Evolutionary conservation across 805 yeast species (phyloP).

Genomic region (Cyberlindnera meyerae): DNA sequence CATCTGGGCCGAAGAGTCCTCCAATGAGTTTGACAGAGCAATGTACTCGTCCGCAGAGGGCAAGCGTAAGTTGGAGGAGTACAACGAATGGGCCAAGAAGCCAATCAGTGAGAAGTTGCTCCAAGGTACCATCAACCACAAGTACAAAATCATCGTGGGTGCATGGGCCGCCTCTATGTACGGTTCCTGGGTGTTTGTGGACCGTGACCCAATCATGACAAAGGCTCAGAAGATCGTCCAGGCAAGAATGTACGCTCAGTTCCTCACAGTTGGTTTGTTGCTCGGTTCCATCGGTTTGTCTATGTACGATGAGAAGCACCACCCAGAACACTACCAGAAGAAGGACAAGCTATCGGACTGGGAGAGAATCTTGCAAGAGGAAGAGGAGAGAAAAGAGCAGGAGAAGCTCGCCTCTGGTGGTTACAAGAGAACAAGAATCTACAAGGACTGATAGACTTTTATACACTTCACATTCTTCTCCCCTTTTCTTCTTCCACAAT

Average conservation of each 20-base stretch:
- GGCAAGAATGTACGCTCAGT: constrained; percentile 90
- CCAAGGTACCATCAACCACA: constrained; percentile 46
- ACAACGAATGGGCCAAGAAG: constrained; percentile 46
- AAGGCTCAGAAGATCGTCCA: constrained; percentile 77
- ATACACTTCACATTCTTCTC: neutral
- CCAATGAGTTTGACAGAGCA: constrained; percentile 57
- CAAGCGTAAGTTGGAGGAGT: constrained; percentile 39
- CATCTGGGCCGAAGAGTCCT: constrained; percentile 67
- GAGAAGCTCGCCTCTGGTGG: constrained; percentile 16
- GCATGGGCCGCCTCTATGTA: constrained; percentile 79
- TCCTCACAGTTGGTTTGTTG: constrained; percentile 65
- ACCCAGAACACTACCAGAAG: constrained; percentile 33
- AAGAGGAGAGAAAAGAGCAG: constrained; percentile 30
- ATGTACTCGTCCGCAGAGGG: constrained; percentile 48
- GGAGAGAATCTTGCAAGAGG: constrained; percentile 43
- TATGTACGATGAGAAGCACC: constrained; percentile 57
- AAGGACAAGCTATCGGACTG: constrained; percentile 36
- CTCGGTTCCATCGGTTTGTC: constrained; percentile 64
- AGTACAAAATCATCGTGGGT: constrained; percentile 62
- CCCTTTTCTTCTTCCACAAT: neutral
- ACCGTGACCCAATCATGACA: constrained; percentile 70
- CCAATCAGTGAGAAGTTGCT: constrained; percentile 45
- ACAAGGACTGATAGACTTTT: constrained; percentile 20
- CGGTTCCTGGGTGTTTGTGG: constrained; percentile 72
- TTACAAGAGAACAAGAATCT: constrained; percentile 34